A percentile compares a stretch with the other conserved stretches of the same genome.
Evolutionary conservation across 2,329 filamentous ascomycete species (phyloP).

Genomic region (Fusarium succisae): DNA sequence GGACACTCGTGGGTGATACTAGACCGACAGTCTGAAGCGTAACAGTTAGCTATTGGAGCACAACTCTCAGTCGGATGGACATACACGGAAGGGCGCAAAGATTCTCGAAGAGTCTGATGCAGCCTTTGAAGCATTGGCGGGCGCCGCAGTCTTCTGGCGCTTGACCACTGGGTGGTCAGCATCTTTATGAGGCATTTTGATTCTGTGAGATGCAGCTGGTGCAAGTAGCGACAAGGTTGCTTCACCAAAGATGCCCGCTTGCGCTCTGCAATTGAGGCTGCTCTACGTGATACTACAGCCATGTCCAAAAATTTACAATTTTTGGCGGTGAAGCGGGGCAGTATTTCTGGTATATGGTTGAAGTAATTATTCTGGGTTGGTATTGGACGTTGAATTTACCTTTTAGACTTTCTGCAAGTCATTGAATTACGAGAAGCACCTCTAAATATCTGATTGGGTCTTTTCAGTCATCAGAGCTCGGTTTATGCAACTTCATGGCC

Average conservation of each 20-base stretch:
- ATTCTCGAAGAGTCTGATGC: constrained; percentile 74
- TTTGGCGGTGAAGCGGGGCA: constrained; percentile 45
- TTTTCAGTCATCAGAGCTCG: fast-evolving
- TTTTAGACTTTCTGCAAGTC: background rate
- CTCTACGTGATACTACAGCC: constrained; percentile 30
- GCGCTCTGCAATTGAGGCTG: constrained; percentile 30
- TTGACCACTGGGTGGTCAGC: constrained; percentile 74
- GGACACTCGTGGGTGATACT: constrained; percentile 88
- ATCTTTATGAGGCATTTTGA: constrained; percentile 66
- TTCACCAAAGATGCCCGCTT: constrained; percentile 24
- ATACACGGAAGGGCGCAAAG: constrained; percentile 92
- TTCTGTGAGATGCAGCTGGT: constrained; percentile 12
- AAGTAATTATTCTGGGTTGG: background rate
- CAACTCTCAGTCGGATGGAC: constrained; percentile 43
- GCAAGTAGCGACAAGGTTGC: background rate
- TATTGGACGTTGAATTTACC: background rate
- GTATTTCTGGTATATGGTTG: background rate
- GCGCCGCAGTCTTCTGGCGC: constrained; percentile 70
- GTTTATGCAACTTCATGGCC: background rate
- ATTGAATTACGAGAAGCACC: background rate
- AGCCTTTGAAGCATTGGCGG: constrained; percentile 49
- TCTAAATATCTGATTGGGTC: background rate
- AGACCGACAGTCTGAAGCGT: constrained; percentile 81
- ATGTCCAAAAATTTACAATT: constrained; percentile 43
- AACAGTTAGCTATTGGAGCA: background rate